Percentiles rank a stretch among this genome's conserved stretches.
Conservation (phyloP, 768 basidiomycete genomes). For the Ramaria sp. region DNA sequence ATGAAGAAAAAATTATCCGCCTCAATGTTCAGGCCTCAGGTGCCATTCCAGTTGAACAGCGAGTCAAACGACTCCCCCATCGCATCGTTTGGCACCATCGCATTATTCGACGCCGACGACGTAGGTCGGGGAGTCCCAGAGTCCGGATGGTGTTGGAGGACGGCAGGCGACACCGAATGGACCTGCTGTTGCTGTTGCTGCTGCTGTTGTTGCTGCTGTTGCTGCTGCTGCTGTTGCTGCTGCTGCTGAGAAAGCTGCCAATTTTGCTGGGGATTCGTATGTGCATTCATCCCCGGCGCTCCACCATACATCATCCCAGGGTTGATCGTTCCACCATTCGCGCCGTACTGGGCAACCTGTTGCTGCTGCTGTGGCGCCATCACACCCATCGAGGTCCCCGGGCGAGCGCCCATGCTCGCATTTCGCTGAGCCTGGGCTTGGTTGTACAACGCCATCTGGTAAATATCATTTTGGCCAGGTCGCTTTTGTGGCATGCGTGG, state of each 20-base stretch:
- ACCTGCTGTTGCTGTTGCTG: not conserved
- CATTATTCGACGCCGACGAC: constrained; percentile 4
- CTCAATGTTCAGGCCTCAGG: not conserved
- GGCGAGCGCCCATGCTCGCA: constrained; percentile 12
- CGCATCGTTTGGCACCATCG: not conserved
- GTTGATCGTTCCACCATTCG: not conserved
- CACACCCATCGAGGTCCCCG: constrained; percentile 16
- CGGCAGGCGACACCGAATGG: constrained; percentile 6
- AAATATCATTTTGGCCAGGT: constrained; percentile 23
- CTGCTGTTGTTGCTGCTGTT: not conserved
- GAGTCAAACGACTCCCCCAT: constrained; percentile 6
- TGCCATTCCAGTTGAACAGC: constrained; percentile 5
- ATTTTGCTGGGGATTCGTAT: not conserved
- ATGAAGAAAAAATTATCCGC: not conserved
- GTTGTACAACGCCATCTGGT: constrained; percentile 8
- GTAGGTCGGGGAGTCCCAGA: constrained; percentile 1
- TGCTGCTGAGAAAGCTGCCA: constrained; percentile 1
- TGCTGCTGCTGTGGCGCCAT: constrained; percentile 43
- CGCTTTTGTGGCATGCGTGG: constrained; percentile 34
- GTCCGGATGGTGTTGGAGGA: constrained; percentile 7
- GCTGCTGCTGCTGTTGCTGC: not conserved
- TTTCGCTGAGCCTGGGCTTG: not conserved
- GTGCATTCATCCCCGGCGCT: not conserved
- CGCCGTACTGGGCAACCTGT: constrained; percentile 21
- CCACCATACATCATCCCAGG: constrained; percentile 8